Percentiles rank a stretch among this genome's conserved stretches.
phyloP scores from a whole-genome alignment of 352 stramenopile species.

The Pythium oligandrum region DNA sequence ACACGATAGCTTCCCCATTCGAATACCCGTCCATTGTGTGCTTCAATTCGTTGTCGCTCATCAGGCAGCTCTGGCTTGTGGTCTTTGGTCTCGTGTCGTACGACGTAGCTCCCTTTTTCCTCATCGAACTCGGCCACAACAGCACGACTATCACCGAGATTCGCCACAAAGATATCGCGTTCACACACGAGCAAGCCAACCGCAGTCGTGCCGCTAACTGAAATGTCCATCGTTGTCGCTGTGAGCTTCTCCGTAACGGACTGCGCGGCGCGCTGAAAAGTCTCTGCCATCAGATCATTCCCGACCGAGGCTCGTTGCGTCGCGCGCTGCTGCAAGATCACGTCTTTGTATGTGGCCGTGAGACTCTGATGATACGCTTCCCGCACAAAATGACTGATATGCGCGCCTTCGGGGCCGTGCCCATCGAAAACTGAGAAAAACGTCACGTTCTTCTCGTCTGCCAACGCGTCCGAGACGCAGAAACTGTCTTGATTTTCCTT shows the following conservation, averaged over 20 bases:
- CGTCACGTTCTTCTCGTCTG: constrained; percentile 33
- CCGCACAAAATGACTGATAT: constrained; percentile 67
- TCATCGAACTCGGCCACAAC: constrained; percentile 43
- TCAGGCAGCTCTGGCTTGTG: constrained; percentile 75
- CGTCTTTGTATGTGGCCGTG: constrained; percentile 30
- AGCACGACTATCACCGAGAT: constrained; percentile 69
- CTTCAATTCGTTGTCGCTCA: constrained; percentile 65
- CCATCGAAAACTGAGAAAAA: constrained; percentile 80
- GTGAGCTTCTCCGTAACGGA: constrained; percentile 36
- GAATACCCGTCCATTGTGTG: constrained; percentile 72
- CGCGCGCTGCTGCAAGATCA: constrained; percentile 15
- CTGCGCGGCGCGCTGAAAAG: constrained; percentile 46
- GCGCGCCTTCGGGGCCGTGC: constrained; percentile 68
- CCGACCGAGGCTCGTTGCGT: constrained; percentile 19
- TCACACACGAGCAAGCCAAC: constrained; percentile 56
- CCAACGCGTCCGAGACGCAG: constrained; percentile 49
- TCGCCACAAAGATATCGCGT: constrained; percentile 62
- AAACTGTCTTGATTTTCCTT: constrained; percentile 85
- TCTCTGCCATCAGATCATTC: constrained; percentile 35
- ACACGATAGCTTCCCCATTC: constrained; percentile 75
- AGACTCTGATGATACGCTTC: constrained; percentile 60
- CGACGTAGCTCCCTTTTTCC: constrained; percentile 28
- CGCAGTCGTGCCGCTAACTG: constrained; percentile 72
- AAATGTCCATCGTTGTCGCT: constrained; percentile 58
- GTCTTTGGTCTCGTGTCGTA: constrained; percentile 65